phyloP scores from a whole-genome alignment of 2,329 filamentous ascomycete genomes.

The Paraphaeosphaeria minitans region DNA sequence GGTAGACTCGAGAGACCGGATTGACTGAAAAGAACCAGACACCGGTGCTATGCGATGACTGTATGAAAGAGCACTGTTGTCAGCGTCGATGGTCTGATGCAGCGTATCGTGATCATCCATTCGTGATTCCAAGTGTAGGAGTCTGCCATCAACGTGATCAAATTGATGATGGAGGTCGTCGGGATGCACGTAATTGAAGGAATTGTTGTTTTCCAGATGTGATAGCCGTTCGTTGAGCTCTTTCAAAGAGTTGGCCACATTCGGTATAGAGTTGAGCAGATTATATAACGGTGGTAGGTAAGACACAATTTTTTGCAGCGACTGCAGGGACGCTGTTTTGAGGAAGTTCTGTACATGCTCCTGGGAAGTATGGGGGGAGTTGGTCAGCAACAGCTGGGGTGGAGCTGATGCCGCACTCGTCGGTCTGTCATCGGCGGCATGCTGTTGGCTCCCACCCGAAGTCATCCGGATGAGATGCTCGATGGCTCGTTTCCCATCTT shows the following conservation, averaged over 20 bases:
- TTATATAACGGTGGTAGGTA: conserved; percentile 45
- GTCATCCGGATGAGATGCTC: conserved; percentile 36
- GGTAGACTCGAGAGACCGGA: conserved; percentile 43
- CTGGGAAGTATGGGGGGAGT: conserved; percentile 32
- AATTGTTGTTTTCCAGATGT: conserved; percentile 70
- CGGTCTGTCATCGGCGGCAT: conserved; percentile 21
- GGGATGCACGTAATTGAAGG: conserved; percentile 68
- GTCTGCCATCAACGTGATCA: conserved; percentile 68
- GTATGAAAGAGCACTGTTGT: conserved; percentile 33
- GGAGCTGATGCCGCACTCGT: conserved; percentile 26
- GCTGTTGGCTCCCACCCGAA: conserved; percentile 26
- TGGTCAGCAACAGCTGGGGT: conserved; percentile 30
- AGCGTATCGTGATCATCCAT: conserved; percentile 48
- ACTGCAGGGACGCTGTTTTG: conserved; percentile 38
- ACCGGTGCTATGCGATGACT: conserved; percentile 38
- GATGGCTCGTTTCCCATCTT: conserved; percentile 43
- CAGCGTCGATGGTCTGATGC: conserved; percentile 38
- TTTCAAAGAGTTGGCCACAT: conserved; percentile 56
- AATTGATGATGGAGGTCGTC: conserved; percentile 73
- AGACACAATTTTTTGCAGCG: conserved; percentile 41
- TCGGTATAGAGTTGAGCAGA: conserved; percentile 45
- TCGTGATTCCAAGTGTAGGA: conserved; percentile 70
- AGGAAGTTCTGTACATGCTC: conserved; percentile 40
- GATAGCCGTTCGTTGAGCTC: conserved; percentile 70
- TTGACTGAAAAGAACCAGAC: conserved; percentile 49